Percentiles rank a stretch among this genome's conserved stretches.
Conservation (phyloP, 2,329 filamentous ascomycete genomes). For the Emmonsia crescens region DNA sequence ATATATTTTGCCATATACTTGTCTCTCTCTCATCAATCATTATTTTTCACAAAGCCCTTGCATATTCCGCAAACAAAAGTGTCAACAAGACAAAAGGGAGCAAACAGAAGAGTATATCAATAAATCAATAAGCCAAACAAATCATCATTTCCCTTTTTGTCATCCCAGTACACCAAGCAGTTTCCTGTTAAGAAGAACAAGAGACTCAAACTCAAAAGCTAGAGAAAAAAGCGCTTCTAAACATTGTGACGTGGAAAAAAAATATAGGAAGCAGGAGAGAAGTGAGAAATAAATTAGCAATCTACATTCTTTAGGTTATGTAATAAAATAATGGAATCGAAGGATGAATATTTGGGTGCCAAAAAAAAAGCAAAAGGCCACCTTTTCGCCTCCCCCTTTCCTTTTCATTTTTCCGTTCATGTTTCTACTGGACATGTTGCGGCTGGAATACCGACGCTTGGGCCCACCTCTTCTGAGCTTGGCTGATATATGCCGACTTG, state of each 20-base stretch:
- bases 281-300: neutral
- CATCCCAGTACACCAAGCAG: neutral
- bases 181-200: neutral
- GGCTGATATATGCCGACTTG: slow-evolving; percentile 40
- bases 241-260: neutral
- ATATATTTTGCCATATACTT: neutral
- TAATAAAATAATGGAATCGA: neutral
- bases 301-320: neutral
- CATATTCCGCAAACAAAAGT: neutral
- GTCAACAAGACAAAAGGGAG: neutral
- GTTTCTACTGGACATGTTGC: neutral
- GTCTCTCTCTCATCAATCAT: neutral
- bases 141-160: neutral
- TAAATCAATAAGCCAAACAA: neutral
- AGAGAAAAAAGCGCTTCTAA: neutral
- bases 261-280: too few species aligned
- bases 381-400: neutral
- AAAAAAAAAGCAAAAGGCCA: neutral
- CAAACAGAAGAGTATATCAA: neutral
- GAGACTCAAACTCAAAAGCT: neutral
- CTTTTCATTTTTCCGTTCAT: neutral
- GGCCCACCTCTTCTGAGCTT: slow-evolving; percentile 31
- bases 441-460: slow-evolving; percentile 28
- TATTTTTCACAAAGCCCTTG: neutral
- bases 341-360: neutral